A percentile compares a stretch with the other conserved stretches of the same genome.
Evolutionary conservation across 768 basidiomycete species (phyloP).

Genomic region (Lentinus brumalis): DNA sequence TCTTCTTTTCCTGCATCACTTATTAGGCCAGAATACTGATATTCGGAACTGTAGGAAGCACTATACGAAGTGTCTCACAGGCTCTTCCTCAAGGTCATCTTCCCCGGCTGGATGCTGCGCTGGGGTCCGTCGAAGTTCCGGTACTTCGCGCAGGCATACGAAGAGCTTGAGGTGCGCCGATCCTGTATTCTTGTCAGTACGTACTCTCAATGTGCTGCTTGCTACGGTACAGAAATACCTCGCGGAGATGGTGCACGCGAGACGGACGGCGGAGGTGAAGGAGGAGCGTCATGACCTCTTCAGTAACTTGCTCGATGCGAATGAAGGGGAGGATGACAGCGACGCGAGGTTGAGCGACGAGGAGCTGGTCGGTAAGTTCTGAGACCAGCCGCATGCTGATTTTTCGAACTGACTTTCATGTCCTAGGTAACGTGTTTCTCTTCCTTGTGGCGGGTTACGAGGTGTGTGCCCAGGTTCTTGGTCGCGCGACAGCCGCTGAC

Average conservation of each 20-base stretch:
- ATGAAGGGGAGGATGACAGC: slow-evolving; percentile 35
- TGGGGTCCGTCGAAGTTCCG: slow-evolving; percentile 24
- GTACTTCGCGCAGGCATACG: slow-evolving; percentile 25
- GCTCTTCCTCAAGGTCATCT: slow-evolving; percentile 28
- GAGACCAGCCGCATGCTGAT: slow-evolving; percentile 24
- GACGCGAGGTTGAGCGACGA: slow-evolving; percentile 41
- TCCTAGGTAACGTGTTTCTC: slow-evolving; percentile 37
- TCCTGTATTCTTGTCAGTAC: neutral
- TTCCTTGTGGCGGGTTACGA: slow-evolving; percentile 59
- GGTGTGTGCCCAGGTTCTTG: slow-evolving; percentile 28
- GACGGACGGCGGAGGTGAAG: slow-evolving; percentile 38
- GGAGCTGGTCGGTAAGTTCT: slow-evolving; percentile 39
- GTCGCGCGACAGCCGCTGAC: neutral
- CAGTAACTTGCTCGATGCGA: slow-evolving; percentile 52
- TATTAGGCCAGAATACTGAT: no score
- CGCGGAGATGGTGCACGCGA: slow-evolving; percentile 54
- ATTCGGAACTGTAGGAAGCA: slow-evolving; percentile 19
- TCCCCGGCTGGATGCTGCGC: slow-evolving; percentile 29
- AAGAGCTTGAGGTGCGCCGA: slow-evolving; percentile 31
- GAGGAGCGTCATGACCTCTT: slow-evolving; percentile 53
- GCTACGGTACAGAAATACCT: slow-evolving; percentile 41
- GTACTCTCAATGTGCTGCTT: no score
- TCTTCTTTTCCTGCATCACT: neutral
- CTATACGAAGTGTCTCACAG: slow-evolving; percentile 32
- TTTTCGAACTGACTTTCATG: no score